Evolutionary conservation across 495 filamentous ascomycete genomes (phyloP).

Genomic region (Penicillium flavigenum): DNA sequence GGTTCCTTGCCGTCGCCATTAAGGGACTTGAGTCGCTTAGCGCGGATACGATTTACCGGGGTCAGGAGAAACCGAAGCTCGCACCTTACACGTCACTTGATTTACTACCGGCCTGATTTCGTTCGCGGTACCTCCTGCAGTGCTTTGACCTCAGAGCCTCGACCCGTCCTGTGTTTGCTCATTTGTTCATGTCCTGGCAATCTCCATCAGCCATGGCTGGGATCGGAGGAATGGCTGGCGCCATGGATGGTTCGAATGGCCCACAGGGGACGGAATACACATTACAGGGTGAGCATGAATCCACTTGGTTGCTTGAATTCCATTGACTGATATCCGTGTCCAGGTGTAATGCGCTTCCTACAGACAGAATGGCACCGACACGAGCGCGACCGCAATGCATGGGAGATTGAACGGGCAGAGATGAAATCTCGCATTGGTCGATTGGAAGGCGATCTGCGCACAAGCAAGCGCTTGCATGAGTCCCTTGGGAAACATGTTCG

Average conservation of each 20-base stretch:
- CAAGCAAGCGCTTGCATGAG: slow-evolving; percentile 81
- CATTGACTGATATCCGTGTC: slow-evolving; percentile 10
- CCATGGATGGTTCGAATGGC: slow-evolving; percentile 55
- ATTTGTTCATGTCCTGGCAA: slow-evolving; percentile 63
- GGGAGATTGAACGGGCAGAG: slow-evolving; percentile 98
- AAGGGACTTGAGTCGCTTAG: slow-evolving; percentile 23
- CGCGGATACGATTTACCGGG: slow-evolving; percentile 20
- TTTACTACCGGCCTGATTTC: neutral
- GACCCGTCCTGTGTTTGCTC: slow-evolving; percentile 12
- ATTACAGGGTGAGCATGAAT: slow-evolving; percentile 70
- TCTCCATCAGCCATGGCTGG: slow-evolving; percentile 64
- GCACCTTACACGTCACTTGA: slow-evolving; percentile 4
- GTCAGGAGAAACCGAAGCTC: slow-evolving; percentile 32
- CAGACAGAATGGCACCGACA: slow-evolving; percentile 99
- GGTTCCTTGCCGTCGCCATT: slow-evolving; percentile 23
- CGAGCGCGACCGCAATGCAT: slow-evolving; percentile 95
- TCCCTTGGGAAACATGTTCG: slow-evolving; percentile 83
- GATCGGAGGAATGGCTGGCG: slow-evolving; percentile 57
- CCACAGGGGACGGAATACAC: slow-evolving; percentile 96
- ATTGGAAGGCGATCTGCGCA: slow-evolving; percentile 83
- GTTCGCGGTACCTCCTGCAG: neutral
- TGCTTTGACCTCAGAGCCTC: neutral
- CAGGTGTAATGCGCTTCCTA: slow-evolving; percentile 98
- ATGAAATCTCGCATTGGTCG: slow-evolving; percentile 99
- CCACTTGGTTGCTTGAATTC: neutral